Evolutionary conservation across 257 asterid species (phyloP).

Genomic region (Apocynum venetum): DNA sequence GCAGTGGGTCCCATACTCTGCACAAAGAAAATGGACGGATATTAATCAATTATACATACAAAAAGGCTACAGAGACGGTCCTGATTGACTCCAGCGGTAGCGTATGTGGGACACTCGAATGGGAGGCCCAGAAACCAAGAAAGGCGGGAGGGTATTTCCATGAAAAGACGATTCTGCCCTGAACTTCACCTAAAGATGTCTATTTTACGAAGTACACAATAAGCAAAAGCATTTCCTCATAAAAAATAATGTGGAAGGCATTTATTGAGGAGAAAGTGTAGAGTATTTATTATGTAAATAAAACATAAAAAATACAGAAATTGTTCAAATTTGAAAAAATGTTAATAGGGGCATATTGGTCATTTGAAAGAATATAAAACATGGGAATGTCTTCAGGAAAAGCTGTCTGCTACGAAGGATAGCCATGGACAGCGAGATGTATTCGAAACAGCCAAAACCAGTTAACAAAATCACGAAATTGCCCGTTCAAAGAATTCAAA

Average conservation of each 20-base stretch:
- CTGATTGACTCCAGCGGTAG: not conserved
- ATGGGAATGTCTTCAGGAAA: not conserved
- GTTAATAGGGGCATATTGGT: not conserved
- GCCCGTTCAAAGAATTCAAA: not conserved
- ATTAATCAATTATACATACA: not conserved
- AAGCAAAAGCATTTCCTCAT: too few species aligned
- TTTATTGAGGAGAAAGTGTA: too few species aligned
- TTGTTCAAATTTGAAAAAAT: not conserved
- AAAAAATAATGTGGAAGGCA: not conserved
- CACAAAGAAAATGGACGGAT: not conserved
- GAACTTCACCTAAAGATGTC: too few species aligned
- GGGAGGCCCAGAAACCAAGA: not conserved
- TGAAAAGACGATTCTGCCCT: not conserved
- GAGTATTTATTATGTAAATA: too few species aligned
- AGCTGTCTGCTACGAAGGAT: not conserved
- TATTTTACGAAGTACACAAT: too few species aligned
- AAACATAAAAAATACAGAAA: too few species aligned
- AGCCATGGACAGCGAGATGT: not conserved
- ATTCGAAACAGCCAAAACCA: not conserved
- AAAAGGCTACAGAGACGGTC: not conserved
- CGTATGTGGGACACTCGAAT: not conserved
- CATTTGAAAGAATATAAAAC: not conserved
- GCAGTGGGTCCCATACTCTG: conserved; percentile 23
- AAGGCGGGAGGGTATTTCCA: not conserved
- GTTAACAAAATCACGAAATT: not conserved